A percentile compares a stretch with the other conserved stretches of the same genome.
Evolutionary conservation across 129 eudicot genomes (phyloP).

Genomic region (Flaveria trinervia): DNA sequence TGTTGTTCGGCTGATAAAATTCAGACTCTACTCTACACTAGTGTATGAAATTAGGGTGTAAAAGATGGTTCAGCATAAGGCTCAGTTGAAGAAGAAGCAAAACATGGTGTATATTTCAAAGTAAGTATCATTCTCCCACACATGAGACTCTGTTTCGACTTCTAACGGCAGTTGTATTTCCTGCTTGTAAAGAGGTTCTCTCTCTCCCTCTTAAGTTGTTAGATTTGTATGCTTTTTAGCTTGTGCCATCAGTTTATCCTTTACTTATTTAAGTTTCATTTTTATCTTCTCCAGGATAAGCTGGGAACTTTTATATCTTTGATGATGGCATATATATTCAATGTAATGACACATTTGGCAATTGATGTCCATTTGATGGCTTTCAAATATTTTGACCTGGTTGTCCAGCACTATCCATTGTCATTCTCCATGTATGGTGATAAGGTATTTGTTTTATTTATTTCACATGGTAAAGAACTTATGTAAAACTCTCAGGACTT

Average conservation of each 20-base stretch:
- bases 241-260: conserved; percentile 17
- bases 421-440: conserved; percentile 79
- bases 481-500: not conserved
- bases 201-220: not conserved
- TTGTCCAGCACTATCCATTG: conserved; percentile 67
- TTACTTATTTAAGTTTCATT: conserved; percentile 15
- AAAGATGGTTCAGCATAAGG: conserved; percentile 65
- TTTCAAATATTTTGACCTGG: conserved; percentile 78
- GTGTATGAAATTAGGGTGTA: too few relatives aligned
- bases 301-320: conserved; percentile 78
- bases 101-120: conserved; percentile 82
- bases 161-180: conserved; percentile 71
- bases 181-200: conserved; percentile 64
- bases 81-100: conserved; percentile 66
- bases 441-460: conserved; percentile 52
- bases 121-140: conserved; percentile 29
- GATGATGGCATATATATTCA: conserved; percentile 86
- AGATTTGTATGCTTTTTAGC: conserved; percentile 16
- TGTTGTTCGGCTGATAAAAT: too few relatives aligned
- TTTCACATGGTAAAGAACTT: not conserved
- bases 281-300: conserved; percentile 63
- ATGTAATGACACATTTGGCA: conserved; percentile 88
- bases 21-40: too few relatives aligned
- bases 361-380: conserved; percentile 90
- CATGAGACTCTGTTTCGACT: conserved; percentile 77